phyloP scores from a whole-genome alignment of 768 basidiomycete genomes.

The Leccinum sublutescens region DNA sequence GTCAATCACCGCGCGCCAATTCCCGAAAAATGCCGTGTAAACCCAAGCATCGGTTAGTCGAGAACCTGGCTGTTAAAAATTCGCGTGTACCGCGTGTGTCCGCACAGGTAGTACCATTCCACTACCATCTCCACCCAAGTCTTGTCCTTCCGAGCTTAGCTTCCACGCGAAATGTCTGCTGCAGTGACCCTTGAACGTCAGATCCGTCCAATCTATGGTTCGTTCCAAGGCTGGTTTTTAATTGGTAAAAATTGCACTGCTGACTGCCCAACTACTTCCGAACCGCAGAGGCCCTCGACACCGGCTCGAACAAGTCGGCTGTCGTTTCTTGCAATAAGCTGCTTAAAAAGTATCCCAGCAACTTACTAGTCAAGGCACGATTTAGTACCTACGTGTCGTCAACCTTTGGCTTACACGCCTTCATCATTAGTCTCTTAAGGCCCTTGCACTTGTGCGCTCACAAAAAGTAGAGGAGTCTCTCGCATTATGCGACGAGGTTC shows the following conservation, averaged over 20 bases:
- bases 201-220: conserved; percentile 83
- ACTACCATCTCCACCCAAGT: conserved; percentile 1
- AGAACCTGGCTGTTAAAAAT: conserved; percentile 23
- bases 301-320: conserved; percentile 83
- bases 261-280: conserved; percentile 1
- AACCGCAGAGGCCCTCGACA: conserved; percentile 75
- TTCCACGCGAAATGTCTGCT: conserved; percentile 42
- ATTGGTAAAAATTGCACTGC: neutral
- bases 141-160: neutral
- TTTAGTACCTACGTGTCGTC: neutral
- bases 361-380: conserved; percentile 64
- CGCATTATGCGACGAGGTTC: conserved; percentile 74
- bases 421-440: conserved; percentile 67
- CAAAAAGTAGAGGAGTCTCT: conserved; percentile 87
- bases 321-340: conserved; percentile 84
- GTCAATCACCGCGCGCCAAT: conserved; percentile 18
- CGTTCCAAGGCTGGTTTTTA: conserved; percentile 17
- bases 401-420: conserved; percentile 8
- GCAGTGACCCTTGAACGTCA: conserved; percentile 70
- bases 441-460: conserved; percentile 77
- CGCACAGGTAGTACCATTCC: conserved; percentile 4
- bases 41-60: conserved; percentile 28
- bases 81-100: conserved; percentile 12
- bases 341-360: conserved; percentile 80
- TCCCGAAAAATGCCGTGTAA: conserved; percentile 20